Percentiles rank a stretch among this genome's conserved stretches.
Conservation (phyloP, 148 eudicot genomes). For the Diospyros kaki region DNA sequence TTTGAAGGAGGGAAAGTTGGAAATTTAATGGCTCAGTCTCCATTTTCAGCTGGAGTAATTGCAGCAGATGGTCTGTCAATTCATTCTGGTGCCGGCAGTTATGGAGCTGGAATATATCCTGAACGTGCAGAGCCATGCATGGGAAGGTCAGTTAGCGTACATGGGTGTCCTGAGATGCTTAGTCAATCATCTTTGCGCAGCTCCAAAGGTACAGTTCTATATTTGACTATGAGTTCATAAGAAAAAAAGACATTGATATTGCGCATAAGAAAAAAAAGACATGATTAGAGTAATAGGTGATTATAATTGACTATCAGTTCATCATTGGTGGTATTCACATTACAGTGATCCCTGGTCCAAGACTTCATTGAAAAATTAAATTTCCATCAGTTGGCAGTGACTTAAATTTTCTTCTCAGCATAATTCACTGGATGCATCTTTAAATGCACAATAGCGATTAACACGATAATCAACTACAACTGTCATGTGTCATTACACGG, state of each 20-base stretch:
- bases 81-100: slow-evolving; percentile 22
- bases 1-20: slow-evolving; percentile 48
- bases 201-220: slow-evolving; percentile 44
- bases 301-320: too few relatives aligned
- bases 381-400: not conserved
- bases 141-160: slow-evolving; percentile 78
- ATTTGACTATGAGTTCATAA: not conserved
- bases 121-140: slow-evolving; percentile 55
- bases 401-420: not conserved
- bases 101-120: slow-evolving; percentile 27
- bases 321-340: not conserved
- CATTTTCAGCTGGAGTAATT: slow-evolving; percentile 59
- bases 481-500: not conserved
- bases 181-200: slow-evolving; percentile 42
- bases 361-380: not conserved
- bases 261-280: too few relatives aligned
- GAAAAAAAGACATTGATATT: too few relatives aligned
- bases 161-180: slow-evolving; percentile 71
- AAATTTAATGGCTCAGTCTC: slow-evolving; percentile 45
- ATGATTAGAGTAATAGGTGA: too few relatives aligned
- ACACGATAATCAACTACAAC: not conserved
- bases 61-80: slow-evolving; percentile 48
- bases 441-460: not conserved
- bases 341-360: not conserved
- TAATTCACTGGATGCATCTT: not conserved